Evolutionary conservation across 148 eudicot genomes (phyloP).

Genomic region (Gaultheria prostrata): DNA sequence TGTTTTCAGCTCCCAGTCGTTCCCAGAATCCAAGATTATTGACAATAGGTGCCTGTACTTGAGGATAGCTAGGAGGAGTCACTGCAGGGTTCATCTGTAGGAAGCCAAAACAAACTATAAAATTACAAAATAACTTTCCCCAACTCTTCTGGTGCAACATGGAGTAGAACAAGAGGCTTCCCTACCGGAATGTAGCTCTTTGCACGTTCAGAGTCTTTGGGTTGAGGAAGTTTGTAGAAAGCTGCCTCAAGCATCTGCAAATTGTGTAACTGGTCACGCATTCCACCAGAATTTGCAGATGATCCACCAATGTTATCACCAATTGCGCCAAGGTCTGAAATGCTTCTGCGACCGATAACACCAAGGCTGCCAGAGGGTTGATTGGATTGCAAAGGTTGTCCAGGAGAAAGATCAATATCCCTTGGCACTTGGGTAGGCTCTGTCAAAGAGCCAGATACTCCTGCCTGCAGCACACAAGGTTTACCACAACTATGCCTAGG

Average conservation of each 20-base stretch:
- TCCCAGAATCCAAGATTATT: slow-evolving; percentile 97
- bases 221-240: slow-evolving; percentile 77
- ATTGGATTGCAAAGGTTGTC: slow-evolving; percentile 77
- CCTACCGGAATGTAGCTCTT: slow-evolving; percentile 85
- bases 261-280: slow-evolving; percentile 68
- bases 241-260: slow-evolving; percentile 93
- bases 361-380: slow-evolving; percentile 77
- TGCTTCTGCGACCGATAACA: slow-evolving; percentile 90
- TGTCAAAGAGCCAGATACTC: slow-evolving; percentile 56
- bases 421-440: slow-evolving; percentile 59
- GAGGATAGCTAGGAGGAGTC: slow-evolving; percentile 95
- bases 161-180: slow-evolving; percentile 12
- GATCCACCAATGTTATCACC: slow-evolving; percentile 78
- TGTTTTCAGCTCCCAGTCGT: slow-evolving; percentile 70
- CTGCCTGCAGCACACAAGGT: slow-evolving; percentile 45
- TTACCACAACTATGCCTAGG: neutral
- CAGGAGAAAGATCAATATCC: slow-evolving; percentile 85
- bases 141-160: slow-evolving; percentile 12
- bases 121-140: slow-evolving; percentile 1
- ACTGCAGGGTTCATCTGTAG: slow-evolving; percentile 78
- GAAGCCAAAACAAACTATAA: slow-evolving; percentile 13
- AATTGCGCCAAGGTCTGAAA: slow-evolving; percentile 86
- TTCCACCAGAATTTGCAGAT: slow-evolving; percentile 51
- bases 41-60: slow-evolving; percentile 90
- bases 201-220: slow-evolving; percentile 91